Percentiles rank a stretch among this genome's conserved stretches.
These are phyloP conservation scores for Hyparrhenia diplandra DNA, from an alignment of 176 grass and related monocot species.

Conservation along the genomic window DNA sequence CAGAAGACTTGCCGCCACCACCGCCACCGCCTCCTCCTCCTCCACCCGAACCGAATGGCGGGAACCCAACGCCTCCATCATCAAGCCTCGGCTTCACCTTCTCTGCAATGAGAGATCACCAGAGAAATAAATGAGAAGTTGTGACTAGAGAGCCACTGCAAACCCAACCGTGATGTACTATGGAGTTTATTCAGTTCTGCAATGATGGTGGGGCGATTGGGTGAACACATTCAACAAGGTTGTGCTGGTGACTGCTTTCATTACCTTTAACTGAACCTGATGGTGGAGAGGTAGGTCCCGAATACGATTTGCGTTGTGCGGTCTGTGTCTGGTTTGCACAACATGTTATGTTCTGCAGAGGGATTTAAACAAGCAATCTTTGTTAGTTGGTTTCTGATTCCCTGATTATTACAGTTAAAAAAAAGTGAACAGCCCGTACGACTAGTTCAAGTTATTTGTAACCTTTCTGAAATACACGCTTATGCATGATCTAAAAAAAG, in stretches of 20 bases:
- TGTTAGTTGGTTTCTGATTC: neutral
- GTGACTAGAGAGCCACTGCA: too few relatives aligned
- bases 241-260: neutral
- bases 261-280: slow-evolving; percentile 60
- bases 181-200: too few relatives aligned
- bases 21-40: too few relatives aligned
- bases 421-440: neutral
- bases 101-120: too few relatives aligned
- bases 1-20: too few relatives aligned
- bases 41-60: too few relatives aligned
- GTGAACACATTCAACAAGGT: neutral
- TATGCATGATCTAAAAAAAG: too few relatives aligned
- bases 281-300: slow-evolving; percentile 45
- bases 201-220: neutral
- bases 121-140: too few relatives aligned
- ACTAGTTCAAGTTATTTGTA: neutral
- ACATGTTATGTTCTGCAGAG: slow-evolving; percentile 41
- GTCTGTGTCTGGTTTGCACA: slow-evolving; percentile 58
- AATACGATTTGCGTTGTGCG: slow-evolving; percentile 35
- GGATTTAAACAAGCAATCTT: neutral
- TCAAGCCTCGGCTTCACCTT: too few relatives aligned
- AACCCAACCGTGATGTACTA: too few relatives aligned
- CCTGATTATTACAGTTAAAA: neutral
- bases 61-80: too few relatives aligned
- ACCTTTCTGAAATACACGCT: neutral